Evolutionary conservation across 371 early-diverging fungal species (phyloP), one percentile per base, ranked within the genome.

Genomic region (Lichtheimia hyalospora): DNA sequence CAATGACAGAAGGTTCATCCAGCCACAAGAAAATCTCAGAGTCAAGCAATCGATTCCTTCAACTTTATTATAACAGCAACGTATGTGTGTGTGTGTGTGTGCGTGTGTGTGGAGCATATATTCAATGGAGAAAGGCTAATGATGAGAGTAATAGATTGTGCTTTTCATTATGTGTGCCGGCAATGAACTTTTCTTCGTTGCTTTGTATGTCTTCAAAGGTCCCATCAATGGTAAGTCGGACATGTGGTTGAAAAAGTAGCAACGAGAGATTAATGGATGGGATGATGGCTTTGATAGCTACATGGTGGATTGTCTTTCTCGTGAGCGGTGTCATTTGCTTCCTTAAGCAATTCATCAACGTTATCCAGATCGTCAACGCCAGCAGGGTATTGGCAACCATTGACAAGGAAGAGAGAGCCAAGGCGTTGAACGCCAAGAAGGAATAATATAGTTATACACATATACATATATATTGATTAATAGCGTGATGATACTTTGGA

Each of bases 121-220:
- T 41, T 0, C 34, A 8, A 34, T 34, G 6, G 48, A 23, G 21
- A 12, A 13, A 44, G 28, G 10, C 28, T 52, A 52, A 44, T 27
- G n/a, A 54, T 48, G 5, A 20, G 57, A 25, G 6, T 16, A 15
- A 54, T 71, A 88, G 89, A 64, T 74, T 40, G 95, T 96, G 13
- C 76, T 97, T 60, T 97, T 97, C 71, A 66, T 83, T 40, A 88
- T 96, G 68, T 97, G 98, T 74, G 90, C 91, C 54, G 91, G 91
- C 43, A 94, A 96, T 71, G 94, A 96, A 75, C 74, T 92, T 2
- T 94, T 92, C 65, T 96, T 92, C 77, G 88, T 96, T 15, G 71
- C 84, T 24, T 74, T 93, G 59, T 97, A 96, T 73, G 73, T 93
- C n/a, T 67, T 89, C 44, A 57, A 68, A 8, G 67, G 64, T 40